phyloP scores from a whole-genome alignment of 78 protist species.

The Cyanophora paradoxa region DNA sequence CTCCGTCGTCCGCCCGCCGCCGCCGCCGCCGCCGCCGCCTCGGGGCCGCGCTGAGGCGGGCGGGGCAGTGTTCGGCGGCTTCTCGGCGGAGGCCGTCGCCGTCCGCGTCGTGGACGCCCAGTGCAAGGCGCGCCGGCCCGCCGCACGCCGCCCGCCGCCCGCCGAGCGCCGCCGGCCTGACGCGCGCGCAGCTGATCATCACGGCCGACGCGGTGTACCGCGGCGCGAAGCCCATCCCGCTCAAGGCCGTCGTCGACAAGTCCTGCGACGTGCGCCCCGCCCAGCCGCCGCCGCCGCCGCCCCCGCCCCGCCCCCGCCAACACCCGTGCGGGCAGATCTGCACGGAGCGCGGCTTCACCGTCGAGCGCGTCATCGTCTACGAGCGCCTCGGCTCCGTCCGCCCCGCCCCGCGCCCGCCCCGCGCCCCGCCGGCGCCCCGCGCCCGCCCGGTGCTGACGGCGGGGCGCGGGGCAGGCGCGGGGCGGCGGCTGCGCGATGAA shows the following conservation, averaged over 20 bases:
- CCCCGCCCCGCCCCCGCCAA: too few relatives aligned
- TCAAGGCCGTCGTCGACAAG: background rate
- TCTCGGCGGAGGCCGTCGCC: conserved; percentile 21
- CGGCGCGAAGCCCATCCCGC: conserved; percentile 14
- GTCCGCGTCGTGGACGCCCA: background rate
- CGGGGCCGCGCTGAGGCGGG: background rate
- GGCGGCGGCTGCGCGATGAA: background rate
- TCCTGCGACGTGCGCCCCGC: background rate
- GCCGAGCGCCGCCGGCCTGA: background rate
- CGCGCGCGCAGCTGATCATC: conserved; percentile 9
- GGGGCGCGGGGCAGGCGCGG: background rate
- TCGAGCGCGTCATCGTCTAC: background rate
- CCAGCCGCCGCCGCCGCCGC: too few relatives aligned
- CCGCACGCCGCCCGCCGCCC: background rate
- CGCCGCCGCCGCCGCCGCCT: too few relatives aligned
- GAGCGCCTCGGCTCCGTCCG: background rate
- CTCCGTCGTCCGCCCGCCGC: conserved; percentile 80
- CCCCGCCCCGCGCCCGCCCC: background rate
- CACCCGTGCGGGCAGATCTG: too few relatives aligned
- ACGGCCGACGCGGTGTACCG: conserved; percentile 54
- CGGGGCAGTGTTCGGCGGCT: conserved; percentile 29
- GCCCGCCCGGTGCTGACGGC: background rate
- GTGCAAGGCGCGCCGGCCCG: background rate
- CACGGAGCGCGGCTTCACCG: background rate
- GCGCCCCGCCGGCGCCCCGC: background rate